Evolutionary conservation across 1,139 yeast species (phyloP).

Genomic region (Saccharomyces hybrid): DNA sequence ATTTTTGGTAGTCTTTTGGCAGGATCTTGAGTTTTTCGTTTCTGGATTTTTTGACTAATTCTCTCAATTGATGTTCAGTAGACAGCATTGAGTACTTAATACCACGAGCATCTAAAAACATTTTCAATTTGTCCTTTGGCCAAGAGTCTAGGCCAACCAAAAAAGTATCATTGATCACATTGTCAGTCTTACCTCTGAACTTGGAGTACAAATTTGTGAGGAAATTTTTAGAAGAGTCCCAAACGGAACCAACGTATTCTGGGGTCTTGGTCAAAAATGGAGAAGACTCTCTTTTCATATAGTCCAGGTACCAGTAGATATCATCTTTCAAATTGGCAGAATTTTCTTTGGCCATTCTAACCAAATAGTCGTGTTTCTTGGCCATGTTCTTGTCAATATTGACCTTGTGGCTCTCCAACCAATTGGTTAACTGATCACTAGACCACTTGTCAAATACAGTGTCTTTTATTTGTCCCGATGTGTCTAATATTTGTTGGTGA

Average conservation of each 20-base stretch:
- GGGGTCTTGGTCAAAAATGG: conserved; percentile 32
- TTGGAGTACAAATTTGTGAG: conserved; percentile 10
- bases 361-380: conserved; percentile 34
- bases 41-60: conserved; percentile 41
- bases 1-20: conserved; percentile 24
- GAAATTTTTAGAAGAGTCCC: conserved; percentile 16
- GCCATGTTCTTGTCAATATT: conserved; percentile 33
- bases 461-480: conserved; percentile 37
- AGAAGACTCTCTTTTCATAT: conserved; percentile 30
- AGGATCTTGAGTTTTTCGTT: conserved; percentile 36
- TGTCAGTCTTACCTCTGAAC: conserved; percentile 24
- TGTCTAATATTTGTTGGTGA: conserved; percentile 35
- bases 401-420: conserved; percentile 42
- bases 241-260: conserved; percentile 21
- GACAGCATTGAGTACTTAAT: conserved; percentile 41
- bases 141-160: conserved; percentile 41
- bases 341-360: conserved; percentile 36
- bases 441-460: conserved; percentile 44
- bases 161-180: conserved; percentile 41
- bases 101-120: conserved; percentile 47
- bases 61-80: conserved; percentile 41
- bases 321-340: conserved; percentile 34
- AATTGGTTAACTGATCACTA: conserved; percentile 38
- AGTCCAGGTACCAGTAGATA: conserved; percentile 35
- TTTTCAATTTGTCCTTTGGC: conserved; percentile 43